phyloP scores from a whole-genome alignment of 306 rosid species.

The Crataegus laevigata region DNA sequence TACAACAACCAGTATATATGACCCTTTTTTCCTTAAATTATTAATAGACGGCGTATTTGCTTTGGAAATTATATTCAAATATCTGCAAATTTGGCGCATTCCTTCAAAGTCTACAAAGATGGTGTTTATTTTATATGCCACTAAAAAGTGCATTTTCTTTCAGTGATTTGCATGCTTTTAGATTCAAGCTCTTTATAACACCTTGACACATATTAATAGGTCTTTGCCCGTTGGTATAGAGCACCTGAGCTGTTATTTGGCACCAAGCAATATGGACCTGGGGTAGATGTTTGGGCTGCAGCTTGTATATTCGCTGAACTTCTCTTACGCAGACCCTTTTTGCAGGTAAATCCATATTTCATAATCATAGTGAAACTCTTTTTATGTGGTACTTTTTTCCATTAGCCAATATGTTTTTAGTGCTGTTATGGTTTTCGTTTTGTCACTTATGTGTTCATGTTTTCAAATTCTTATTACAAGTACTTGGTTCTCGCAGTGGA shows the following conservation, averaged over 20 bases:
- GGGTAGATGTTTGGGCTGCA: slow-evolving; percentile 99
- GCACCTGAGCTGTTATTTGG: slow-evolving; percentile 97
- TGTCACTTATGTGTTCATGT: not conserved
- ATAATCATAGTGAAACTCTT: not conserved
- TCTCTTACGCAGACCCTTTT: slow-evolving; percentile 83
- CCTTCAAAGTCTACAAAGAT: not conserved
- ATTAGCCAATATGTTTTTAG: not conserved
- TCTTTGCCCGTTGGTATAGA: slow-evolving; percentile 97
- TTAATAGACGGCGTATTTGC: not conserved
- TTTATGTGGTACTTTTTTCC: not conserved
- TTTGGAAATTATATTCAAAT: not conserved
- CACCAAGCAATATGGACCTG: slow-evolving; percentile 86
- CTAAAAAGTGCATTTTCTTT: not conserved
- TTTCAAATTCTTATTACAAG: not conserved
- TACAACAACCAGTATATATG: not conserved
- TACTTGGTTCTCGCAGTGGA: not conserved
- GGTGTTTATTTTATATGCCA: not conserved
- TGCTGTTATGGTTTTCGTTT: not conserved
- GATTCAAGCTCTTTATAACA: slow-evolving; percentile 1
- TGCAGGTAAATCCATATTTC: slow-evolving; percentile 49
- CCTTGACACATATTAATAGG: slow-evolving; percentile 35
- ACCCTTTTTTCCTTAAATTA: not conserved
- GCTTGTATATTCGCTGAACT: slow-evolving; percentile 94
- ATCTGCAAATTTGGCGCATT: not conserved
- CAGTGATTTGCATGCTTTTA: not conserved